Evolutionary conservation across 2,329 filamentous ascomycete species (phyloP).

Genomic region (Trichoderma endophyticum): DNA sequence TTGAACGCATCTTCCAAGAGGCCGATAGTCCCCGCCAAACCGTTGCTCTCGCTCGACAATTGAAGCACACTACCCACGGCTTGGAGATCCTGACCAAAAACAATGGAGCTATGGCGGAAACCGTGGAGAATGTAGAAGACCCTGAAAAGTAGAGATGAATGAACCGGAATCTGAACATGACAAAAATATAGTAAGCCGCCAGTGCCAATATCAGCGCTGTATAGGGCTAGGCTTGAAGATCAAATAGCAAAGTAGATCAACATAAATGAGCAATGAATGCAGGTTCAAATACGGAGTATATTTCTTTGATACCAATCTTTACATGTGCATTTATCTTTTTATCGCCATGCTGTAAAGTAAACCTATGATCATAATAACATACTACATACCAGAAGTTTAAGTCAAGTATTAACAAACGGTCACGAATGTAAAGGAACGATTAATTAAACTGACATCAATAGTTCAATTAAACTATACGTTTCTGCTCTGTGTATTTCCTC

Average conservation of each 20-base stretch:
- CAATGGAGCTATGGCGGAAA: not conserved
- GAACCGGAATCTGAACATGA: not conserved
- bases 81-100: not conserved
- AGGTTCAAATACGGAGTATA: not conserved
- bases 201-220: not conserved
- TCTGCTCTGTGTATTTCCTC: not conserved
- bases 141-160: not conserved
- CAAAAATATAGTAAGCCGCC: not conserved
- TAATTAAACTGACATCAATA: too few relatives aligned
- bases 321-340: not conserved
- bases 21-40: not conserved
- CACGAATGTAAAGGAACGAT: too few relatives aligned
- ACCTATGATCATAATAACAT: too few relatives aligned
- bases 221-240: not conserved
- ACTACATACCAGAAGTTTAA: rapidly evolving
- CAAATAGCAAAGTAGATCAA: not conserved
- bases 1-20: not conserved
- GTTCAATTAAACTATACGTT: not conserved
- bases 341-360: too few relatives aligned
- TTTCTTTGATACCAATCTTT: not conserved
- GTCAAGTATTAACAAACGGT: too few relatives aligned
- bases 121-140: not conserved
- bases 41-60: not conserved
- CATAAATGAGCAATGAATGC: not conserved
- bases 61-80: not conserved